Conservation (phyloP, 192 early-diverging fungal species). For the Chytriomyces sp. region DNA sequence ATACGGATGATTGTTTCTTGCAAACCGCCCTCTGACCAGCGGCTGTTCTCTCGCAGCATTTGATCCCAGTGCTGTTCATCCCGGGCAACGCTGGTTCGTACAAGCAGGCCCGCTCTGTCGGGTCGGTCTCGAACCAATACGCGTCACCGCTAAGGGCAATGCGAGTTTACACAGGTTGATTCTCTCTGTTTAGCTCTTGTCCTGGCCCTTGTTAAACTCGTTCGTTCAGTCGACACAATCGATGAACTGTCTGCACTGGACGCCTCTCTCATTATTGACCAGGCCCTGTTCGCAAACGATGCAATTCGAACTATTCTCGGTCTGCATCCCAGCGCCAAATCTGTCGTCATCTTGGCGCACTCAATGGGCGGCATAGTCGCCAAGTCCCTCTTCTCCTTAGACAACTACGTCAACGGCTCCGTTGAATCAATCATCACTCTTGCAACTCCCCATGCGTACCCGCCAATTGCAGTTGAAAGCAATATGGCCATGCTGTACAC, state of each 20-base stretch:
- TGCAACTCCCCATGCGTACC: conserved; percentile 84
- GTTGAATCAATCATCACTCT: conserved; percentile 88
- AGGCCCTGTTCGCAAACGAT: conserved; percentile 74
- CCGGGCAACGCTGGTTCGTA: conserved; percentile 95
- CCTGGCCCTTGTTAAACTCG: not conserved
- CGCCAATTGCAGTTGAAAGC: conserved; percentile 76
- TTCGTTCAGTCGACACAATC: conserved; percentile 76
- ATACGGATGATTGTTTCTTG: conserved; percentile 1
- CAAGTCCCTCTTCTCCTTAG: conserved; percentile 73
- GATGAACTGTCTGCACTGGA: conserved; percentile 94
- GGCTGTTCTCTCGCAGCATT: too few species aligned
- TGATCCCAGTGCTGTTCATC: conserved; percentile 85
- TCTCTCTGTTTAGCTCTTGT: not conserved
- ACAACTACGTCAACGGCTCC: conserved; percentile 72
- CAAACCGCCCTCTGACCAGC: not conserved
- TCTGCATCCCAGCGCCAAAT: conserved; percentile 54
- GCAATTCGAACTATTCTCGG: conserved; percentile 50
- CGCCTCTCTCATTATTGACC: conserved; percentile 76
- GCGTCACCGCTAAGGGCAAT: not conserved
- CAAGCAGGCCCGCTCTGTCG: conserved; percentile 90
- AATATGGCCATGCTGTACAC: conserved; percentile 67
- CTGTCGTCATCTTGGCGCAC: conserved; percentile 87
- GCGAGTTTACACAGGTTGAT: conserved; percentile 1
- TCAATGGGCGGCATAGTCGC: conserved; percentile 99
- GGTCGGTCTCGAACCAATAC: conserved; percentile 60